These are phyloP conservation scores for Begonia peltatifolia DNA, from an alignment of 306 rosid genomes.

Conservation along the genomic window DNA sequence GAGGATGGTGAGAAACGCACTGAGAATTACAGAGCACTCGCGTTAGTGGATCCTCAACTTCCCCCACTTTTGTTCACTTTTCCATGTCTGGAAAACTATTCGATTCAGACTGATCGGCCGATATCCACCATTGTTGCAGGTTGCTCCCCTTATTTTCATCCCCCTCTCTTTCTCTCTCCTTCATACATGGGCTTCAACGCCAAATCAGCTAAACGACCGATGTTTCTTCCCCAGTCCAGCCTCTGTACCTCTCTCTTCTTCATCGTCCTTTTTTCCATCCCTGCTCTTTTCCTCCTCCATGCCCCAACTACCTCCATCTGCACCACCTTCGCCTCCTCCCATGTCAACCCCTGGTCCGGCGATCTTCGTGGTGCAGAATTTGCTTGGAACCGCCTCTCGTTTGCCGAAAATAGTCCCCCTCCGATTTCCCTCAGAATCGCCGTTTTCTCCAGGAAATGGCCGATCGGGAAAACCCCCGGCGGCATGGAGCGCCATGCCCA, in stretches of 20 bases:
- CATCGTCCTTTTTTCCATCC: slow-evolving; percentile 61
- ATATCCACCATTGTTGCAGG: neutral
- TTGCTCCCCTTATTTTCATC: neutral
- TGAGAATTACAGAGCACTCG: slow-evolving; percentile 16
- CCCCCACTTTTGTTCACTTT: slow-evolving; percentile 19
- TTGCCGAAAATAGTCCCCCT: slow-evolving; percentile 21
- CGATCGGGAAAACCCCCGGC: slow-evolving; percentile 62
- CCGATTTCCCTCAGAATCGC: slow-evolving; percentile 48
- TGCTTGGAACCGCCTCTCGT: slow-evolving; percentile 70
- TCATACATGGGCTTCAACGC: slow-evolving; percentile 48
- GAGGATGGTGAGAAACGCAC: slow-evolving; percentile 41
- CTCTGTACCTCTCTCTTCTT: slow-evolving; percentile 61
- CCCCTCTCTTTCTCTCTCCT: neutral
- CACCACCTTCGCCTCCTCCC: slow-evolving; percentile 19
- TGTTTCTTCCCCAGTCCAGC: slow-evolving; percentile 25
- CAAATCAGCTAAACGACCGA: slow-evolving; percentile 32
- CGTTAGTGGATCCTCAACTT: slow-evolving; percentile 34
- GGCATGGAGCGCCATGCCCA: slow-evolving; percentile 98
- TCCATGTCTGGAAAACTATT: slow-evolving; percentile 1
- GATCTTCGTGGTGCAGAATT: slow-evolving; percentile 60
- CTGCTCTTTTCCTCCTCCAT: slow-evolving; percentile 52
- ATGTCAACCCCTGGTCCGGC: slow-evolving; percentile 46
- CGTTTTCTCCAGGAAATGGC: slow-evolving; percentile 93
- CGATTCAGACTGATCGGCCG: too few species aligned
- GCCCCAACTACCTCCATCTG: slow-evolving; percentile 44